Evolutionary conservation across 352 stramenopile species (phyloP), one percentile per base, ranked within the genome.

Genomic region (Aphanomyces stellatus): DNA sequence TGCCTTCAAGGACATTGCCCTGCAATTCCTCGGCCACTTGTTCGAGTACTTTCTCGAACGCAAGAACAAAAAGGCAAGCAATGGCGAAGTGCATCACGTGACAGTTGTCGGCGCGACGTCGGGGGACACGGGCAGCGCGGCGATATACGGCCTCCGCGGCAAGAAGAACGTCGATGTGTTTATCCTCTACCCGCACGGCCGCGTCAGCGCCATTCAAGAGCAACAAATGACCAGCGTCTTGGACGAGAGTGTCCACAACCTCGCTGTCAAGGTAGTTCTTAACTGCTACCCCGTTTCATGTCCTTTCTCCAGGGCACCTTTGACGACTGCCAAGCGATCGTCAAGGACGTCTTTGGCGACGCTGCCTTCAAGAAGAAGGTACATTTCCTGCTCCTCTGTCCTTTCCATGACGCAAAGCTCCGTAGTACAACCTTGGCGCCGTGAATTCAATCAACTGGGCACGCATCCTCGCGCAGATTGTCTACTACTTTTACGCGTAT

Each of bases 401-500:
- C 24, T 10, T 1, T 28, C 24, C 24, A 43, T 43, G 37, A 8
- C 37, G 49, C 17, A 19, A 42, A 62, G 11, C 33, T 37, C 10
- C 40, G 22, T 56, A 85, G 70, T 89, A 91, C 69, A 91, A 97
- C 61, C 76, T 99, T 8, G 96, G 95, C n/a, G 97, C 96, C 13
- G 96, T 99, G 37, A 99, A 99, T 82, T 98, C 92, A 25, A 99
- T 99, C 77, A 99, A 99, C 78, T 99, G 96, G 90, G 97, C 95
- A n/a, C 90, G 96, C 67, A 98, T 99, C 51, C 81, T 99, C 57
- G 96, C 96, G 22, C 96, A 99, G 85, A 98, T 98, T 42, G 97
- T 97, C 8, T 99, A 99, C 80, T 99, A 99, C 79, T 98, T 99
- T 69, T 99, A 96, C 82, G 94, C 93, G 53, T 99, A 99, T 79